Evolutionary conservation across 805 yeast species (phyloP).

Genomic region (Sungouiozyma intestinalis): DNA sequence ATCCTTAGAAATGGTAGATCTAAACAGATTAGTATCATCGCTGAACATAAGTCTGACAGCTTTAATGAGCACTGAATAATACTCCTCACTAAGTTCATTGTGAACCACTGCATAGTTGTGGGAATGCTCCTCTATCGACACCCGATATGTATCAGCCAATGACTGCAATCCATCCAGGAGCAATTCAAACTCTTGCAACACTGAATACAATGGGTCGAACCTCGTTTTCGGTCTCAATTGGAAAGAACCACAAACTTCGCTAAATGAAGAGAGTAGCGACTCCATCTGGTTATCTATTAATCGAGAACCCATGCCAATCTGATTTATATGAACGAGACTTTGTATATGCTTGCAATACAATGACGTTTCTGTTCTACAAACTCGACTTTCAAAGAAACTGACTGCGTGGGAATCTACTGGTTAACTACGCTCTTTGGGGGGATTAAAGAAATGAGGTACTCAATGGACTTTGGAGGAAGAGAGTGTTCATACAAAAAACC

Average conservation of each 20-base stretch:
- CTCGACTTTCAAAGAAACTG: no score
- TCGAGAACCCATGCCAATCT: background rate
- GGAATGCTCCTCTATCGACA: background rate
- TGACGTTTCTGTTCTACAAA: background rate
- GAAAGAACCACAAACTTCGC: constrained; percentile 1
- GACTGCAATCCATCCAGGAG: background rate
- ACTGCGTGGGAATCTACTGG: no score
- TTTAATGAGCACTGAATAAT: background rate
- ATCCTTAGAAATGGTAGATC: background rate
- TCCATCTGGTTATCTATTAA: background rate
- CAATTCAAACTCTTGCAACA: background rate
- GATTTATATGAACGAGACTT: no score
- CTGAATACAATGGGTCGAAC: constrained; percentile 3
- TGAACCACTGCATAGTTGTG: background rate
- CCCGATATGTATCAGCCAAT: background rate
- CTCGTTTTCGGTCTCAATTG: constrained; percentile 3
- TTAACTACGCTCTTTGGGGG: no score
- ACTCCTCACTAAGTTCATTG: background rate
- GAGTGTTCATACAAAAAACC: no score
- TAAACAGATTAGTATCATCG: constrained; percentile 1
- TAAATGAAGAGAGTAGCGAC: background rate
- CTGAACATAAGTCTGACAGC: background rate
- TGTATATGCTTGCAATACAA: background rate
- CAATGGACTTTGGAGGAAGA: no score
- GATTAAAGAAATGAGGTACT: background rate